A percentile compares a stretch with the other conserved stretches of the same genome.
Conservation (phyloP, 129 eudicot species). For the Arctium lappa region DNA sequence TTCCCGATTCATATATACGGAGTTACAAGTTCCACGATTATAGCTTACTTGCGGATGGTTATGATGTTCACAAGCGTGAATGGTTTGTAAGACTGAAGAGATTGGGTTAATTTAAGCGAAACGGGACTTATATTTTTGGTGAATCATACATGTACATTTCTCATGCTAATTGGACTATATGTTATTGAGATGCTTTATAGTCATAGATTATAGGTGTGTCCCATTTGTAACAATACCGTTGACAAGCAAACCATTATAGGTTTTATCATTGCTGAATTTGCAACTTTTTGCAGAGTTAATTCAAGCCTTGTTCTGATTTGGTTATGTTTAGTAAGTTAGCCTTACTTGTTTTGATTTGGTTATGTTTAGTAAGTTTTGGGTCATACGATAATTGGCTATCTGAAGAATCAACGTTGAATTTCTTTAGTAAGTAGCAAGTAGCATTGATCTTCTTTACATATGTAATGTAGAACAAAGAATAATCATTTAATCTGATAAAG, state of each 20-base stretch:
- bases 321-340: too few species aligned
- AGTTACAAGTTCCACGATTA: not conserved
- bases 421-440: not conserved
- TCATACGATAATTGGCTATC: conserved; percentile 2
- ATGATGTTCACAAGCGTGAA: conserved; percentile 12
- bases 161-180: conserved; percentile 5
- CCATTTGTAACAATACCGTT: not conserved
- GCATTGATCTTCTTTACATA: not conserved
- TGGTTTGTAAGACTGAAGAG: not conserved
- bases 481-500: not conserved
- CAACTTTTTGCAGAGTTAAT: conserved; percentile 1
- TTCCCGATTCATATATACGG: not conserved
- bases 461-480: not conserved
- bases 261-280: not conserved
- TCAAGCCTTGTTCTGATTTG: not conserved
- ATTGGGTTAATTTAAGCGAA: not conserved
- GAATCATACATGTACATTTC: not conserved
- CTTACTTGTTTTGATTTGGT: not conserved
- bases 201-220: not conserved
- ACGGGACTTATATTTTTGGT: not conserved
- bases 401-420: not conserved
- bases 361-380: conserved; percentile 7
- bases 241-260: not conserved
- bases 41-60: not conserved
- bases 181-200: not conserved